These are phyloP conservation scores for Kluyveromyces sp. DNA, from an alignment of 1,139 yeast species.

Conservation along the genomic window DNA sequence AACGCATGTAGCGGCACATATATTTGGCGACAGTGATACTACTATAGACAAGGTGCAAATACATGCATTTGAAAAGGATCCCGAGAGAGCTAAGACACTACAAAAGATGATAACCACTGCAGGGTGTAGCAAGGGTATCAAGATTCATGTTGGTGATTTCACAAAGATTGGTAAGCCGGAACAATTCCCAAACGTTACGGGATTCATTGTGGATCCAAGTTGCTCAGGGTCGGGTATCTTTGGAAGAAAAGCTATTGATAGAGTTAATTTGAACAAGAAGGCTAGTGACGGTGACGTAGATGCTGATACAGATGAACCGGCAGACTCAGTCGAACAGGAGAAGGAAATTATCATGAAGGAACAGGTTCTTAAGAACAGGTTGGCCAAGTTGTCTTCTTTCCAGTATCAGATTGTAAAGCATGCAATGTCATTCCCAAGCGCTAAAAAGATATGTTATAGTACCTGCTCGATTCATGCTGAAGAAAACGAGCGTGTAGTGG, in stretches of 20 bases:
- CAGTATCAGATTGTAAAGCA: constrained; percentile 83
- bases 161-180: constrained; percentile 50
- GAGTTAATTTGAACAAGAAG: constrained; percentile 20
- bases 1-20: constrained; percentile 74
- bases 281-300: background rate
- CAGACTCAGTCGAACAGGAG: constrained; percentile 31
- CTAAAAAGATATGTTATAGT: constrained; percentile 76
- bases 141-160: constrained; percentile 77
- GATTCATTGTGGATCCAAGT: constrained; percentile 88
- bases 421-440: constrained; percentile 75
- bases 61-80: constrained; percentile 83
- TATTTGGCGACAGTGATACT: constrained; percentile 21
- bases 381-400: constrained; percentile 70
- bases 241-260: constrained; percentile 46
- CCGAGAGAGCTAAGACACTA: constrained; percentile 61
- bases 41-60: constrained; percentile 31
- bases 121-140: constrained; percentile 46
- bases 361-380: constrained; percentile 45
- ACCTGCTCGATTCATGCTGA: constrained; percentile 92
- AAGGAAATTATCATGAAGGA: constrained; percentile 33
- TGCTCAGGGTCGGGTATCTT: constrained; percentile 97
- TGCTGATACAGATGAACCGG: constrained; percentile 22
- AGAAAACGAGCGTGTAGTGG: constrained; percentile 89
- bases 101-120: constrained; percentile 75
- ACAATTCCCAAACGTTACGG: constrained; percentile 61